Evolutionary conservation across 2,329 filamentous ascomycete species (phyloP), one percentile per base, ranked within the genome.

Genomic region (Neofusicoccum umdonicola): DNA sequence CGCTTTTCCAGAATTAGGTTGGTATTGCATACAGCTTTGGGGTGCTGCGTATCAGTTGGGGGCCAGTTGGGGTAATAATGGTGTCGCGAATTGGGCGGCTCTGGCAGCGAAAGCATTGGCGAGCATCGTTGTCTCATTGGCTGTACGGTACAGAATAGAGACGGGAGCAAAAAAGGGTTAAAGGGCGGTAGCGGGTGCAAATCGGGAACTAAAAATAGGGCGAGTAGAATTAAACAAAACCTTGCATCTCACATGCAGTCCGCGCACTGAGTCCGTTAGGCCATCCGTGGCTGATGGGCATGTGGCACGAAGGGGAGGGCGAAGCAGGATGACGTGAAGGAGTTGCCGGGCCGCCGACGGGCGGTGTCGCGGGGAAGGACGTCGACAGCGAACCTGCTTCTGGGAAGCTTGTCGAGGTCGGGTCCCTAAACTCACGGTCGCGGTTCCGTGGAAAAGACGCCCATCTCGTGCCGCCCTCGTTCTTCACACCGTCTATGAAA

Each of bases 1-100:
- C 62, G 51, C 66, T 71, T 60, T 60, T 66, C 19, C 51, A 57
- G 51, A 22, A 64, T 7, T 64, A 41, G 12, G 6, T 17, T 41
- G 27, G 37, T 37, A 44, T 63, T 44, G 48, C 13, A 17, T 27
- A 19, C 8, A 17, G 22, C 27, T 31, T 31, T 31, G 4, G 27
- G 27, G 27, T 31, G 27, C 27, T 31, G 27, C 6, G 27, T 7
- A 31, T 31, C 27, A 31, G 27, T 31, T 31, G 27, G 27, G 27
- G 27, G 27, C 27, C 5, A 9, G 41, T 60, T 47, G 41, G 56
- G 27, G 27, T 19, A 47, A 34, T 19, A 47, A 34, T 22, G 42
- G 7, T 60, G 56, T 15, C 56, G 56, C 42, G 31, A 37, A 8
- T 60, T 60, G 56, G 56, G 56, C 56, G 56, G 56, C 41, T 60